Conservation (phyloP, 176 grass and related monocot genomes). For the Cymbopogon citratus region DNA sequence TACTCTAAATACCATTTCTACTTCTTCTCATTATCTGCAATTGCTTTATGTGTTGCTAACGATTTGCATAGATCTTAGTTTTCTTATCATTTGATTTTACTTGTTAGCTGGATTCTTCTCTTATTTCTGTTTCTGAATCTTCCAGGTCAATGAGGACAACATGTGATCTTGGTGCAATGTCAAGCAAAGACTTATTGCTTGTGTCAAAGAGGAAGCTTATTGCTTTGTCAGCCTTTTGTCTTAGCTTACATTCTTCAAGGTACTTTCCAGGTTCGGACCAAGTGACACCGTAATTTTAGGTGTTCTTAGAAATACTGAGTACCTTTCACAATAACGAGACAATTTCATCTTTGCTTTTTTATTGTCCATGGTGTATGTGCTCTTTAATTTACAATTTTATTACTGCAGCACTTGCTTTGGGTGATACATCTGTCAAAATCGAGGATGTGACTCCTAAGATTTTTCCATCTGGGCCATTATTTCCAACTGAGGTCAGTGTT, state of each 20-base stretch:
- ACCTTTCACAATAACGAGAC: neutral
- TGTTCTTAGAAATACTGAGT: neutral
- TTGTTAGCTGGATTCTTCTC: neutral
- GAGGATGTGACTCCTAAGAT: slow-evolving; percentile 68
- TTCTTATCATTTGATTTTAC: neutral
- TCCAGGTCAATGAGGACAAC: slow-evolving; percentile 40
- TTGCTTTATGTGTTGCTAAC: neutral
- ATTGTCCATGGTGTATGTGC: neutral
- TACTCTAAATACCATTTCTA: neutral
- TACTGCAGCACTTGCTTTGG: slow-evolving; percentile 66
- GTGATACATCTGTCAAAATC: slow-evolving; percentile 59
- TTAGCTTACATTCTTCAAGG: slow-evolving; percentile 81
- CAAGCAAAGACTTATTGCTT: slow-evolving; percentile 25
- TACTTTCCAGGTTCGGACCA: slow-evolving; percentile 78
- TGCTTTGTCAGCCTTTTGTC: slow-evolving; percentile 46
- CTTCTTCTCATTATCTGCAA: neutral
- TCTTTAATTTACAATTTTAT: slow-evolving; percentile 2
- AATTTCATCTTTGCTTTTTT: neutral
- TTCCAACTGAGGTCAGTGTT: slow-evolving; percentile 68
- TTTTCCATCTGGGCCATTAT: slow-evolving; percentile 67
- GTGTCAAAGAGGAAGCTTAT: slow-evolving; percentile 62
- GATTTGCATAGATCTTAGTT: neutral
- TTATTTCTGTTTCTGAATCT: neutral
- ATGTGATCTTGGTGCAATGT: slow-evolving; percentile 36
- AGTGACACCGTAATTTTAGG: slow-evolving; percentile 29